A percentile compares a stretch with the other conserved stretches of the same genome.
These are phyloP conservation scores for Cruciata laevipes DNA, from an alignment of 257 asterid genomes.

Conservation along the genomic window DNA sequence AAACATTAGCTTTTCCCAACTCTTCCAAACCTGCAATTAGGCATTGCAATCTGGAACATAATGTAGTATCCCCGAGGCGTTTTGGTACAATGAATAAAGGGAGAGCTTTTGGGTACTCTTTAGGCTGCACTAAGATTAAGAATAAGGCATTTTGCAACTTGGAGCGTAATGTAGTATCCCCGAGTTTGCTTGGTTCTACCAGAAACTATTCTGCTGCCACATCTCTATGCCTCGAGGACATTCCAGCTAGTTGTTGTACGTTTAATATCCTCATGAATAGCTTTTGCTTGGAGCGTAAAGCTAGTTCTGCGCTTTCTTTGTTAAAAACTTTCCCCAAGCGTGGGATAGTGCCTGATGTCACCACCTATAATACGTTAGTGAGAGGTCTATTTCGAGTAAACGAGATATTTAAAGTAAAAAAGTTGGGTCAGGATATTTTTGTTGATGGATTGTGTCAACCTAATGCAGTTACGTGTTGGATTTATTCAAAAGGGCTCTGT, in stretches of 20 bases:
- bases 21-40: no score
- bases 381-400: conserved; percentile 21
- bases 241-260: conserved; percentile 1
- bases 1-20: no score
- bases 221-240: neutral
- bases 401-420: conserved; percentile 12
- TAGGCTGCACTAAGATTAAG: no score
- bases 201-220: no score
- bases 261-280: conserved; percentile 7
- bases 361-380: conserved; percentile 19
- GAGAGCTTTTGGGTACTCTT: no score
- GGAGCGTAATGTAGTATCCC: no score
- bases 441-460: conserved; percentile 11
- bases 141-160: no score
- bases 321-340: conserved; percentile 21
- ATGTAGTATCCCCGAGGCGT: neutral
- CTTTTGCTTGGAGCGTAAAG: conserved; percentile 3
- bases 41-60: no score
- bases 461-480: neutral
- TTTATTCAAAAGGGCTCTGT: conserved; percentile 19
- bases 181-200: conserved; percentile 10
- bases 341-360: conserved; percentile 14
- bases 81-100: no score
- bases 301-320: conserved; percentile 17
- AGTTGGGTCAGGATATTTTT: conserved; percentile 21